Evolutionary conservation across 352 stramenopile species (phyloP).

Genomic region (Globisporangium lucens): DNA sequence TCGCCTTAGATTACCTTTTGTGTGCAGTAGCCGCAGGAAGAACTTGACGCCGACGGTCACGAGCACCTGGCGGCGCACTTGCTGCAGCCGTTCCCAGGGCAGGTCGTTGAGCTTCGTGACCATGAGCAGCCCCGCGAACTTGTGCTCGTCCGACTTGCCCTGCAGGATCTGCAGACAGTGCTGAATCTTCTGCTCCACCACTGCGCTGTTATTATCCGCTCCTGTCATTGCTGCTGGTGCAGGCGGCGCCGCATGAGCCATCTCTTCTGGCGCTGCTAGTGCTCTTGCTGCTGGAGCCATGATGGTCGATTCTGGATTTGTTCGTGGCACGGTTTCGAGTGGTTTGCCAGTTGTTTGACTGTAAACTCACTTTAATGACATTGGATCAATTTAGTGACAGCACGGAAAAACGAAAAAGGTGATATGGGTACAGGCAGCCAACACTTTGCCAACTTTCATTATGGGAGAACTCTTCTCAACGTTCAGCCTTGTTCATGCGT

Average conservation of each 20-base stretch:
- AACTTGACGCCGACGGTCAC: conserved; percentile 62
- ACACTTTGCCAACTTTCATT: neutral
- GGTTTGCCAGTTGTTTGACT: neutral
- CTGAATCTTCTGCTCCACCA: conserved; percentile 17
- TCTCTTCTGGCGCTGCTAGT: neutral
- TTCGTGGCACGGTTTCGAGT: conserved; percentile 5
- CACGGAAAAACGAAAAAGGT: too few species aligned
- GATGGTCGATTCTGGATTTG: neutral
- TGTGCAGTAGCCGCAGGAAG: conserved; percentile 77
- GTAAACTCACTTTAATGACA: too few species aligned
- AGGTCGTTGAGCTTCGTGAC: conserved; percentile 73
- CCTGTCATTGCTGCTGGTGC: neutral
- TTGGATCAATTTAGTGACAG: too few species aligned
- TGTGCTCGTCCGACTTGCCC: conserved; percentile 79
- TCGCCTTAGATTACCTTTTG: conserved; percentile 36
- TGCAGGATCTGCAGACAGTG: conserved; percentile 73
- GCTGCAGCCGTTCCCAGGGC: conserved; percentile 35
- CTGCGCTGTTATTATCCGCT: neutral
- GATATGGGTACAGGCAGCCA: neutral
- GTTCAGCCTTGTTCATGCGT: neutral
- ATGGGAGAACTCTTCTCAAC: neutral
- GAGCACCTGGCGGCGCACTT: conserved; percentile 58
- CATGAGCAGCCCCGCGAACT: conserved; percentile 86
- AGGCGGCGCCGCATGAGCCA: neutral
- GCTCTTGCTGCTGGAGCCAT: neutral